Conservation (phyloP, 352 stramenopile species). For the Thraustochytrium sp. region DNA sequence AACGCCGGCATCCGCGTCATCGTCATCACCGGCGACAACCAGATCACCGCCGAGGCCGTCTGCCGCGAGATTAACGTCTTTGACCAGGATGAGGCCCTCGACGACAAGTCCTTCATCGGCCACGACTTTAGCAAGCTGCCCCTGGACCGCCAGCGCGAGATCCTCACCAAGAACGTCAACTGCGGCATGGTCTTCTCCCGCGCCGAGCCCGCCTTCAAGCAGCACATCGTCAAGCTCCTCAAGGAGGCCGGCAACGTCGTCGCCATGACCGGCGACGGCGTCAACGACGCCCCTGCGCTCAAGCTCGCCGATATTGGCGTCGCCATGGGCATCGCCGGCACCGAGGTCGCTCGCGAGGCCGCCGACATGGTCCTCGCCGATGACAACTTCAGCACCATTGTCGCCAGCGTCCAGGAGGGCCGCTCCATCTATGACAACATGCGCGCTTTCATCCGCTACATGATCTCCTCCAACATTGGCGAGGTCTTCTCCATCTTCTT, state of each 20-base stretch:
- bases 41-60: slow-evolving; percentile 83
- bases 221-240: slow-evolving; percentile 87
- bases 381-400: slow-evolving; percentile 79
- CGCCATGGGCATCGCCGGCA: slow-evolving; percentile 89
- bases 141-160: slow-evolving; percentile 64
- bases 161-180: slow-evolving; percentile 52
- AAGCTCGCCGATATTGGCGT: slow-evolving; percentile 66
- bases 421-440: slow-evolving; percentile 20
- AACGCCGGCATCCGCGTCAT: slow-evolving; percentile 87
- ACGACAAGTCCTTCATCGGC: slow-evolving; percentile 53
- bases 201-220: slow-evolving; percentile 76
- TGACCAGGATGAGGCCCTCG: slow-evolving; percentile 61
- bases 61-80: slow-evolving; percentile 81
- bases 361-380: slow-evolving; percentile 93
- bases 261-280: slow-evolving; percentile 96
- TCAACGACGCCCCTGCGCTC: slow-evolving; percentile 95
- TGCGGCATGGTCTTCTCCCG: slow-evolving; percentile 80
- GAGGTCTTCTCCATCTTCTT: slow-evolving; percentile 82
- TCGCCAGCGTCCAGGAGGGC: slow-evolving; percentile 64
- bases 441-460: slow-evolving; percentile 83
- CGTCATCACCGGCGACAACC: slow-evolving; percentile 92
- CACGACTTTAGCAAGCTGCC: slow-evolving; percentile 51
- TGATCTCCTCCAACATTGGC: slow-evolving; percentile 86
- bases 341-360: slow-evolving; percentile 94
- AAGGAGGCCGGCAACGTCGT: slow-evolving; percentile 76